These are phyloP conservation scores for Toxicodendron radicans DNA, from an alignment of 345 rosid genomes.

Conservation along the genomic window DNA sequence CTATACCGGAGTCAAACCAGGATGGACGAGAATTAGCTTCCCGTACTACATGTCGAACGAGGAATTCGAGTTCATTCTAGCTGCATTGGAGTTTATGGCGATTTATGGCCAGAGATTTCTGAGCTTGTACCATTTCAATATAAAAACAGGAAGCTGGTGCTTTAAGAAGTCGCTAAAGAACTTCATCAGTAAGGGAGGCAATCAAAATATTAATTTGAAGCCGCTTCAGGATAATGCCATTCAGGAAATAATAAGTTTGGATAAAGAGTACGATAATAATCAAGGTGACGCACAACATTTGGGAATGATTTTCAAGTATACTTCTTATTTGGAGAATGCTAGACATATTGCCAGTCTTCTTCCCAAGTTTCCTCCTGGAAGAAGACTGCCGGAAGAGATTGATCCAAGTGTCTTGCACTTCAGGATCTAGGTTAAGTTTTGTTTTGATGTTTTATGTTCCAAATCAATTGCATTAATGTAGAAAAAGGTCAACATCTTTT, in stretches of 20 bases:
- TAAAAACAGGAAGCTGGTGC: slow-evolving; percentile 48
- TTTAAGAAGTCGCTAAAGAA: slow-evolving; percentile 30
- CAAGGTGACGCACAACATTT: not conserved
- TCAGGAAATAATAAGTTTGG: slow-evolving; percentile 5
- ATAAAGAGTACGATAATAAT: not conserved
- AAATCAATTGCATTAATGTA: too few species aligned
- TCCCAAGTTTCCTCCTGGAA: slow-evolving; percentile 38
- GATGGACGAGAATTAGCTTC: slow-evolving; percentile 70
- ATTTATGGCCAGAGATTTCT: slow-evolving; percentile 53
- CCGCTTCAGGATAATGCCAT: slow-evolving; percentile 2
- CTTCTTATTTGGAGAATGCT: slow-evolving; percentile 32
- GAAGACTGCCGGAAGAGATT: slow-evolving; percentile 11
- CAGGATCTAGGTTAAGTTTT: slow-evolving; percentile 26
- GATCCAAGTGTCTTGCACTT: slow-evolving; percentile 28
- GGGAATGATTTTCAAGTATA: not conserved
- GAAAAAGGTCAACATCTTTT: too few species aligned
- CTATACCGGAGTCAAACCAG: slow-evolving; percentile 49
- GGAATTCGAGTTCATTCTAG: slow-evolving; percentile 53
- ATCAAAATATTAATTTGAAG: too few species aligned
- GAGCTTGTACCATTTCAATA: slow-evolving; percentile 41
- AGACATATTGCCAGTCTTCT: slow-evolving; percentile 35
- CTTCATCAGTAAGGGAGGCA: not conserved
- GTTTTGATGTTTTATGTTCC: too few species aligned
- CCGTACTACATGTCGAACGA: slow-evolving; percentile 58
- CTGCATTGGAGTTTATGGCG: slow-evolving; percentile 50